Conservation (phyloP, 2,329 filamentous ascomycete species). For the Colletotrichum noveboracense region DNA sequence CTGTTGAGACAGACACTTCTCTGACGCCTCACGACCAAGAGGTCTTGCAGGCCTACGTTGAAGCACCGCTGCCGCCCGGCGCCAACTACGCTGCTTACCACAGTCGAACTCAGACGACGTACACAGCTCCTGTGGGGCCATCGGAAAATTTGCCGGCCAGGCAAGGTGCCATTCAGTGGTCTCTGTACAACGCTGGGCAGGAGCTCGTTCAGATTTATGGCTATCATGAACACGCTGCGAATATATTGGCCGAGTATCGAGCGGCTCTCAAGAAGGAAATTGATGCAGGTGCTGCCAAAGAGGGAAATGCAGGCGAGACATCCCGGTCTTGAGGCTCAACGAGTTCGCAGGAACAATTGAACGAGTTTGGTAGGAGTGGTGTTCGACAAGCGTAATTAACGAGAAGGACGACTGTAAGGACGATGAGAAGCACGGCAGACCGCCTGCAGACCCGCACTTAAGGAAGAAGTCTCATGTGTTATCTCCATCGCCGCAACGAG, state of each 20-base stretch:
- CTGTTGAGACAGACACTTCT: background rate
- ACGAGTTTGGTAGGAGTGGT: background rate
- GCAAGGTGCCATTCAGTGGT: constrained; percentile 15
- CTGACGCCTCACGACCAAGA: background rate
- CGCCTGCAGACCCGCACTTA: too few species aligned
- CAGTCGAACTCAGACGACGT: background rate
- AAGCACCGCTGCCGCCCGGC: background rate
- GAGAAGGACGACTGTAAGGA: background rate
- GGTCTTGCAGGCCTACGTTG: background rate
- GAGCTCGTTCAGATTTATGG: constrained; percentile 24
- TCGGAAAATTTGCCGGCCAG: background rate
- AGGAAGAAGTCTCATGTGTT: too few species aligned
- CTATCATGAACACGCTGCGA: constrained; percentile 26
- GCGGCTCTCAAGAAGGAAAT: constrained; percentile 28
- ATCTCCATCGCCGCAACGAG: background rate
- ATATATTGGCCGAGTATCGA: constrained; percentile 23
- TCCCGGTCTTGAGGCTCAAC: background rate
- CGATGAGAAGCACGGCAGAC: too few species aligned
- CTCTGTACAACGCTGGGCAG: constrained; percentile 24
- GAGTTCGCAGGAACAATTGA: background rate
- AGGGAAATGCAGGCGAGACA: background rate
- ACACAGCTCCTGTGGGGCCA: background rate
- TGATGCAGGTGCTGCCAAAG: background rate
- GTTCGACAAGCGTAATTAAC: background rate
- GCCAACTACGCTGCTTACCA: background rate